These are phyloP conservation scores for Thymus quinquecostatus DNA, from an alignment of 257 asterid species.

Conservation along the genomic window DNA sequence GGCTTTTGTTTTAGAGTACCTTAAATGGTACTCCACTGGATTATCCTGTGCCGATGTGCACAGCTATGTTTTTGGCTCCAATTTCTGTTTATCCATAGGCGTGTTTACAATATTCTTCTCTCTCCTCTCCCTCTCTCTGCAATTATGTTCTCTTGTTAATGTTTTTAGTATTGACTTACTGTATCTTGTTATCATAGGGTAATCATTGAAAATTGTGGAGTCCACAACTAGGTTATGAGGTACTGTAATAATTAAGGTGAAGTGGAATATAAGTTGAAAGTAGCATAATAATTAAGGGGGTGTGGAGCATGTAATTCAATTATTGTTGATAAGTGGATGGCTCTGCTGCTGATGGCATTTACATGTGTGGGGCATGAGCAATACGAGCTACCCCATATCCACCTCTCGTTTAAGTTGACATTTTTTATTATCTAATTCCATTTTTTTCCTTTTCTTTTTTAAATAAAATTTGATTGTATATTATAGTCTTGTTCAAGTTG, in stretches of 20 bases:
- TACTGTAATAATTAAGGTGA: no score
- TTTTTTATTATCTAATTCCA: not conserved
- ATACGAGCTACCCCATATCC: constrained; percentile 35
- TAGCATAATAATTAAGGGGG: not conserved
- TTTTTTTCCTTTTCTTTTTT: no score
- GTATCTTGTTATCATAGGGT: no score
- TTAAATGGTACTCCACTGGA: not conserved
- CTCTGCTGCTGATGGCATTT: constrained; percentile 2
- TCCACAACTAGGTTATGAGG: not conserved
- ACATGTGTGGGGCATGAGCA: not conserved
- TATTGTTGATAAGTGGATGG: constrained; percentile 36
- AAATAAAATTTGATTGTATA: no score
- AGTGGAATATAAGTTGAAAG: constrained; percentile 23
- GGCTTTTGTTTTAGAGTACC: constrained; percentile 3
- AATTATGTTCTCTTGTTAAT: no score
- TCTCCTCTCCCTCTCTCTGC: no score
- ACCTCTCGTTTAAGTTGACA: constrained; percentile 31
- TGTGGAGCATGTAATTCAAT: constrained; percentile 27
- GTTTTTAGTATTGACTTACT: no score
- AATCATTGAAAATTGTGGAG: not conserved
- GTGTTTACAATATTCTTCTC: not conserved
- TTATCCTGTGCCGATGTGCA: constrained; percentile 2
- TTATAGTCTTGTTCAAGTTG: not conserved
- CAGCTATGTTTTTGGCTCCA: not conserved
- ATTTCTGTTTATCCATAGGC: not conserved